Evolutionary conservation across 768 basidiomycete genomes (phyloP).

Genomic region (Boletus barrowsii): DNA sequence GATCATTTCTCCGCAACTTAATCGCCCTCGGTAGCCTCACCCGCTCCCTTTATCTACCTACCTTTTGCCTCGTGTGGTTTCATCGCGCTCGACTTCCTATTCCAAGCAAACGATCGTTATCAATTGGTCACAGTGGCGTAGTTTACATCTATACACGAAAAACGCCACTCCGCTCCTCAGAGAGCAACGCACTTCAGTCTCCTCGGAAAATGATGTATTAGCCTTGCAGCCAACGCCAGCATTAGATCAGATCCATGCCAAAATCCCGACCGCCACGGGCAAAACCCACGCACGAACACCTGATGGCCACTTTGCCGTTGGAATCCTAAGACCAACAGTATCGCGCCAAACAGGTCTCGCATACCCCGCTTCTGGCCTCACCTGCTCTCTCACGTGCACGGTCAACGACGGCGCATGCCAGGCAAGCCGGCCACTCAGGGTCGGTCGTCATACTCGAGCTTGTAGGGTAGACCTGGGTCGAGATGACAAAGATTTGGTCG

Average conservation of each 20-base stretch:
- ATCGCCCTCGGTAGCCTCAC: background rate
- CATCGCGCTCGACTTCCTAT: constrained; percentile 5
- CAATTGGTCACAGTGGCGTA: constrained; percentile 17
- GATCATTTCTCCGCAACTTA: constrained; percentile 12
- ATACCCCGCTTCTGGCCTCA: constrained; percentile 29
- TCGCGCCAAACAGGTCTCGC: constrained; percentile 28
- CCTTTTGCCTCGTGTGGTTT: constrained; percentile 1
- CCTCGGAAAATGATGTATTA: constrained; percentile 14
- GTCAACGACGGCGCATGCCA: constrained; percentile 53
- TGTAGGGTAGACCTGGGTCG: constrained; percentile 40
- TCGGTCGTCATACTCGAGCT: constrained; percentile 31
- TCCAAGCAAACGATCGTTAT: constrained; percentile 1
- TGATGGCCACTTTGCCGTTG: background rate
- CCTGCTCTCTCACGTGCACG: constrained; percentile 34
- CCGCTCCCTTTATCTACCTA: background rate
- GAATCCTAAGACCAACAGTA: constrained; percentile 28
- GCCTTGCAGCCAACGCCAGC: background rate
- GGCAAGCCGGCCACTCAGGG: constrained; percentile 44
- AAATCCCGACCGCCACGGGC: constrained; percentile 9
- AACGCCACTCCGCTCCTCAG: constrained; percentile 14
- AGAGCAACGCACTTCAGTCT: background rate
- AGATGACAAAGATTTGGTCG: constrained; percentile 40
- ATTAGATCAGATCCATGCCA: constrained; percentile 16
- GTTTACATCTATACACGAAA: background rate
- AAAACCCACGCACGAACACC: background rate